Conservation (phyloP, 2,329 filamentous ascomycete genomes). For the Stachybotrys chlorohalonatus region DNA sequence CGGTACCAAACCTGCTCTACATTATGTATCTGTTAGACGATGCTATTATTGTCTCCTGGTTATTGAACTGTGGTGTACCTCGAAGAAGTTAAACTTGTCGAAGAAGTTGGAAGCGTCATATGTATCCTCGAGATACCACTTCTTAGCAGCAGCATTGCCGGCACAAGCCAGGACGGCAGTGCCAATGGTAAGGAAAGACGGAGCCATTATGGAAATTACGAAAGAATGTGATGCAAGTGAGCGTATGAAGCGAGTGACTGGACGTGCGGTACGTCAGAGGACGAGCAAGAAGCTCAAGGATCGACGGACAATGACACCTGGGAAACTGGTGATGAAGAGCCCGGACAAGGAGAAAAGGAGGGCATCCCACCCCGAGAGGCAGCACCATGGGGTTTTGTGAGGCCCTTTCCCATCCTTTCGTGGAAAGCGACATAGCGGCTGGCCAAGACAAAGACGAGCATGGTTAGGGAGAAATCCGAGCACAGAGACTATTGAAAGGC, state of each 20-base stretch:
- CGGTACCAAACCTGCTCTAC: slow-evolving; percentile 3
- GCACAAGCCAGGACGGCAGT: slow-evolving; percentile 26
- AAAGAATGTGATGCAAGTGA: slow-evolving; percentile 9
- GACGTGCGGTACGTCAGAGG: slow-evolving; percentile 36
- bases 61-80: slow-evolving; percentile 13
- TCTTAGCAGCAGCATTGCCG: slow-evolving; percentile 19
- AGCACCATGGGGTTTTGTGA: slow-evolving; percentile 44
- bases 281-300: slow-evolving; percentile 21
- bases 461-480: not conserved
- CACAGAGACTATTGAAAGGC: not conserved
- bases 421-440: no score
- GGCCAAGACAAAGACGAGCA: no score
- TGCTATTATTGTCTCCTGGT: no score
- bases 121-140: slow-evolving; percentile 28
- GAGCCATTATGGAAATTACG: slow-evolving; percentile 24
- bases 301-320: not conserved
- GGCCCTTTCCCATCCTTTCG: slow-evolving; percentile 31
- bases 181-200: slow-evolving; percentile 29
- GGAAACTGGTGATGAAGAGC: slow-evolving; percentile 10
- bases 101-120: slow-evolving; percentile 37
- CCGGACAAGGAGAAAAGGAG: slow-evolving; percentile 6
- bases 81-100: slow-evolving; percentile 35
- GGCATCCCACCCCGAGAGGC: not conserved
- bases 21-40: not conserved
- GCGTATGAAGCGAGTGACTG: slow-evolving; percentile 24